phyloP scores from a whole-genome alignment of 2,329 filamentous ascomycete species.

The Chalaropsis ovoidea region DNA sequence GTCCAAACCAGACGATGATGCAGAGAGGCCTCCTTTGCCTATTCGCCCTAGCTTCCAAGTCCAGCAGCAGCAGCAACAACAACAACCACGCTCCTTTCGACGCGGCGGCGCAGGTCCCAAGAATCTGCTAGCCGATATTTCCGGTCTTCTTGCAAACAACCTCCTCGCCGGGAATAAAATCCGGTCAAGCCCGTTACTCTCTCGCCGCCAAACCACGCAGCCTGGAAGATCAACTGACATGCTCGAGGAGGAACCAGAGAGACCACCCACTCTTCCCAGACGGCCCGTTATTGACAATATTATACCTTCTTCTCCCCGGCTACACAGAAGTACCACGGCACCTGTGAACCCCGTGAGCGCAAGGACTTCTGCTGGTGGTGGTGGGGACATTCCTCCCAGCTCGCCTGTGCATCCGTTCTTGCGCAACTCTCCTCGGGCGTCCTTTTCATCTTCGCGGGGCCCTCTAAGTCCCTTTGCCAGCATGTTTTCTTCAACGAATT shows the following conservation, averaged over 20 bases:
- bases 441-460: slow-evolving; percentile 3
- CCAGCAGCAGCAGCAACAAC: background rate
- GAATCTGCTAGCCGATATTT: background rate
- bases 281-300: slow-evolving; percentile 18
- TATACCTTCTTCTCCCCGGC: background rate
- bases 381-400: background rate
- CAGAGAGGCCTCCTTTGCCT: background rate
- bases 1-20: background rate
- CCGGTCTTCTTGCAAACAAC: slow-evolving; percentile 1
- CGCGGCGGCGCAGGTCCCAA: background rate
- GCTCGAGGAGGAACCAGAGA: slow-evolving; percentile 12
- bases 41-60: background rate
- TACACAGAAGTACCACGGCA: slow-evolving; percentile 22
- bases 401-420: slow-evolving; percentile 22
- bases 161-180: background rate
- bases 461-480: slow-evolving; percentile 15
- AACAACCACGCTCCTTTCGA: background rate
- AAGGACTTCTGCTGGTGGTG: background rate
- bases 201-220: slow-evolving; percentile 20
- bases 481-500: slow-evolving; percentile 14
- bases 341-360: slow-evolving; percentile 12
- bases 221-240: background rate
- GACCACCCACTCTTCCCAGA: slow-evolving; percentile 17
- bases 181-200: background rate
- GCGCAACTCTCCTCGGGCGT: background rate